phyloP scores from a whole-genome alignment of 2,329 filamentous ascomycete genomes.

The Colletotrichum trifolii region DNA sequence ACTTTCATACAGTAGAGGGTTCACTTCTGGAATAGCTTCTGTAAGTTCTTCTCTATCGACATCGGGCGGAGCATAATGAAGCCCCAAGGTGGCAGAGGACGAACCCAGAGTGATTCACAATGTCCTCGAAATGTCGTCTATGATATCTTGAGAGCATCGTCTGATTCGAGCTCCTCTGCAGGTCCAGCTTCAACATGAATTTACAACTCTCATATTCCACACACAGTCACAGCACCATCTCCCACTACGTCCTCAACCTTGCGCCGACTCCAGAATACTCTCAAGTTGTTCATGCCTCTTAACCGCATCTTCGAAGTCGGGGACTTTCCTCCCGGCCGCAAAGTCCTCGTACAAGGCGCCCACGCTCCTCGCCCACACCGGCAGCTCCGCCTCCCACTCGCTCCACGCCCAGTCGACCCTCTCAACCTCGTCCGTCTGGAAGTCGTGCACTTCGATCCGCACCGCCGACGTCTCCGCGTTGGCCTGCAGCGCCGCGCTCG shows the following conservation, averaged over 20 bases:
- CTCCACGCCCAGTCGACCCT: conserved; percentile 56
- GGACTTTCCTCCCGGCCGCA: conserved; percentile 43
- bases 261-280: not conserved
- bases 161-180: no score
- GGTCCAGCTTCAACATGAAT: no score
- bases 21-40: no score
- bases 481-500: conserved; percentile 40
- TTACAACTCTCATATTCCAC: not conserved
- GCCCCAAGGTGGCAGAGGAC: no score
- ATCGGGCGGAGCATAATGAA: no score
- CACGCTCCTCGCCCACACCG: conserved; percentile 58
- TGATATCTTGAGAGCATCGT: no score
- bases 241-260: not conserved
- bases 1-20: not conserved
- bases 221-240: not conserved
- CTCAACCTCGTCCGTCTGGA: conserved; percentile 56
- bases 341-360: conserved; percentile 68
- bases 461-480: conserved; percentile 51
- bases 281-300: conserved; percentile 28
- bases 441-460: conserved; percentile 62
- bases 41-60: no score
- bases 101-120: no score
- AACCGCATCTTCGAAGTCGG: conserved; percentile 28
- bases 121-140: no score
- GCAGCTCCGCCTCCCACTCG: conserved; percentile 59